Evolutionary conservation across 345 rosid species (phyloP).

Genomic region (Nephelium lappaceum): DNA sequence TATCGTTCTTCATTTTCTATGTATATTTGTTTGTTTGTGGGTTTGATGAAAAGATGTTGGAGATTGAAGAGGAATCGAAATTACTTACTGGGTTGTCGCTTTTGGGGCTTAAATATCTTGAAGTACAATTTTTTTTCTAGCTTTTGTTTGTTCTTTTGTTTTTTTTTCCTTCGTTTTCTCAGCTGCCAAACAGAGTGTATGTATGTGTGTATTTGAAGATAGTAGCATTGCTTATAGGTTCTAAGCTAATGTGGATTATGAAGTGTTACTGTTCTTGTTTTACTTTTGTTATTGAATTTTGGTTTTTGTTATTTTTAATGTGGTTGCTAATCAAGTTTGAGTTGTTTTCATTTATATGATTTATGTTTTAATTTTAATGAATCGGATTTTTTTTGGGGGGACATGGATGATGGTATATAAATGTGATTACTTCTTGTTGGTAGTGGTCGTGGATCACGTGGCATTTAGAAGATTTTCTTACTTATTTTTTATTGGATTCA

Average conservation of each 20-base stretch:
- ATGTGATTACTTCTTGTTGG: neutral
- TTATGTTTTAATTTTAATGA: neutral
- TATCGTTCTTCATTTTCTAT: neutral
- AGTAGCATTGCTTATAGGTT: neutral
- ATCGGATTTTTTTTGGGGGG: neutral
- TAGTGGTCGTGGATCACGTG: neutral
- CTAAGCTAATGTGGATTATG: neutral
- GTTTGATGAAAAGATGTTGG: neutral
- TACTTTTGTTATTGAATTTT: neutral
- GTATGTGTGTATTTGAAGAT: neutral
- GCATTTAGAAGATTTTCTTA: neutral
- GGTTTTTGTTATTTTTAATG: neutral
- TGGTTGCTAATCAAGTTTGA: neutral
- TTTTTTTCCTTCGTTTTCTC: constrained; percentile 2
- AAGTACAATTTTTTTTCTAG: neutral
- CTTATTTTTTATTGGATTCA: neutral
- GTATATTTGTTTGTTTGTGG: neutral
- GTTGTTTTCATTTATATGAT: neutral
- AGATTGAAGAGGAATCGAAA: neutral
- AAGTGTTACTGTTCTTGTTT: neutral
- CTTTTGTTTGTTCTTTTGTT: neutral
- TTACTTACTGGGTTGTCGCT: neutral
- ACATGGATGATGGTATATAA: neutral
- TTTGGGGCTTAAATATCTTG: neutral
- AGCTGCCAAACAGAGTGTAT: neutral